phyloP scores from a whole-genome alignment of 1,284 basidiomycete species.

The Moniliella sp. region DNA sequence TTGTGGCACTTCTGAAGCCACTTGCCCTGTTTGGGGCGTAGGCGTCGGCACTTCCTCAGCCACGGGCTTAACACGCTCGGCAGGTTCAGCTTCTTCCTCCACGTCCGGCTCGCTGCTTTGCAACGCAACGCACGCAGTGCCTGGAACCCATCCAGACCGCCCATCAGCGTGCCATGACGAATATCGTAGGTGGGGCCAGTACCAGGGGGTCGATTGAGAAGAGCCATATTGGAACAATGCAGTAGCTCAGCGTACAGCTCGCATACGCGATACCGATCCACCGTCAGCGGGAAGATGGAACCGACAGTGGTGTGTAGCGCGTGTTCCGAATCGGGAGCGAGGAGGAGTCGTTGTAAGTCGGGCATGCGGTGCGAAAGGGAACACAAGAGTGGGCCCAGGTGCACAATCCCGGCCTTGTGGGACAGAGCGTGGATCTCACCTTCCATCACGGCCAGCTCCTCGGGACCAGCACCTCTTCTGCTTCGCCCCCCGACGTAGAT shows the following conservation, averaged over 20 bases:
- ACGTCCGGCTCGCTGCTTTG: slow-evolving; percentile 14
- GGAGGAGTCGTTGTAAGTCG: slow-evolving; percentile 52
- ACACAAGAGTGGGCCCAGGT: slow-evolving; percentile 64
- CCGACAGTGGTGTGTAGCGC: slow-evolving; percentile 8
- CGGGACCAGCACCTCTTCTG: slow-evolving; percentile 18
- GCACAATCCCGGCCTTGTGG: slow-evolving; percentile 74
- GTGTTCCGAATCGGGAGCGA: slow-evolving; percentile 52
- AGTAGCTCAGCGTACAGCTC: slow-evolving; percentile 89
- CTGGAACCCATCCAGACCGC: slow-evolving; percentile 32
- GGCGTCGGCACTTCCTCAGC: background rate
- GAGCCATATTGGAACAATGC: slow-evolving; percentile 92
- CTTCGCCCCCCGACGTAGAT: background rate
- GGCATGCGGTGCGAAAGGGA: slow-evolving; percentile 52
- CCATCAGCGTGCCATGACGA: slow-evolving; percentile 18
- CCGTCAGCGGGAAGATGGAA: slow-evolving; percentile 55
- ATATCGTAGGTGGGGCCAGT: slow-evolving; percentile 28
- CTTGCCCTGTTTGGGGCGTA: background rate
- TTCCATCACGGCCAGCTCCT: slow-evolving; percentile 42
- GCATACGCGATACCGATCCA: slow-evolving; percentile 87
- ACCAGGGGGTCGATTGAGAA: slow-evolving; percentile 51
- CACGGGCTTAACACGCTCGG: background rate
- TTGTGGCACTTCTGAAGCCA: background rate
- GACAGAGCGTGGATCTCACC: slow-evolving; percentile 64
- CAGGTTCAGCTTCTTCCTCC: background rate
- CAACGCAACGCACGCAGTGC: slow-evolving; percentile 19